These are phyloP conservation scores for Penicillium sp. DNA, from an alignment of 2,329 filamentous ascomycete genomes.

Conservation along the genomic window DNA sequence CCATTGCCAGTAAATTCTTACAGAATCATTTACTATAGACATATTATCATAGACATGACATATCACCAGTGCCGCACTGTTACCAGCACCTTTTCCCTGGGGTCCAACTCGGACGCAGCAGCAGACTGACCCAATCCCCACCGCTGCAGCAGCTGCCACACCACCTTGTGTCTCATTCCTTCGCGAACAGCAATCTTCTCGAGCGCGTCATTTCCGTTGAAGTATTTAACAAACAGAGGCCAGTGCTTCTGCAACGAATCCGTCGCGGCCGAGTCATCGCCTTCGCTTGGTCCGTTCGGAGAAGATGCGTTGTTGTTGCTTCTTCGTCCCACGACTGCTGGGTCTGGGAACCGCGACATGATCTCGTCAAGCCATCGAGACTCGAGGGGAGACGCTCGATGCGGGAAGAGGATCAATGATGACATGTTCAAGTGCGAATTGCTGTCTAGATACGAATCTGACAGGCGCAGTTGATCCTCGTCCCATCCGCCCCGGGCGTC, in stretches of 20 bases:
- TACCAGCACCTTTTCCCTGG: slow-evolving; percentile 47
- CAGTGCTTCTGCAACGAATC: slow-evolving; percentile 58
- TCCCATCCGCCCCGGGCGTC: slow-evolving; percentile 26
- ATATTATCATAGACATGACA: background rate
- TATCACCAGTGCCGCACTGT: slow-evolving; percentile 67
- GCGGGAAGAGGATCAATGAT: slow-evolving; percentile 71
- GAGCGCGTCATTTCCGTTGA: slow-evolving; percentile 78
- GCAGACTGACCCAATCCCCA: slow-evolving; percentile 56
- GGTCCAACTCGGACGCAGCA: slow-evolving; percentile 27
- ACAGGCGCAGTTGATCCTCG: slow-evolving; percentile 25
- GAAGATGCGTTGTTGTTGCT: slow-evolving; percentile 1
- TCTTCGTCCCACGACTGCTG: slow-evolving; percentile 12
- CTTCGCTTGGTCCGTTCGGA: slow-evolving; percentile 14
- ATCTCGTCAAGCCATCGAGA: slow-evolving; percentile 62
- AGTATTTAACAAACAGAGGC: slow-evolving; percentile 74
- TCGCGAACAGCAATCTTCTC: slow-evolving; percentile 85
- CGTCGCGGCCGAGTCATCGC: slow-evolving; percentile 23
- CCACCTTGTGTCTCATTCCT: slow-evolving; percentile 73
- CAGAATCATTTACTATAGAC: background rate
- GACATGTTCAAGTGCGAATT: slow-evolving; percentile 43
- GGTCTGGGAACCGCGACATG: slow-evolving; percentile 34
- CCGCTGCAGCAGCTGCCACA: slow-evolving; percentile 54
- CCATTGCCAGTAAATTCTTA: background rate
- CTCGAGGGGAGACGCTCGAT: slow-evolving; percentile 73
- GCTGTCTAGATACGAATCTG: slow-evolving; percentile 32